These are phyloP conservation scores for Helminthosporium solani DNA, from an alignment of 2,329 filamentous ascomycete genomes.

Conservation along the genomic window DNA sequence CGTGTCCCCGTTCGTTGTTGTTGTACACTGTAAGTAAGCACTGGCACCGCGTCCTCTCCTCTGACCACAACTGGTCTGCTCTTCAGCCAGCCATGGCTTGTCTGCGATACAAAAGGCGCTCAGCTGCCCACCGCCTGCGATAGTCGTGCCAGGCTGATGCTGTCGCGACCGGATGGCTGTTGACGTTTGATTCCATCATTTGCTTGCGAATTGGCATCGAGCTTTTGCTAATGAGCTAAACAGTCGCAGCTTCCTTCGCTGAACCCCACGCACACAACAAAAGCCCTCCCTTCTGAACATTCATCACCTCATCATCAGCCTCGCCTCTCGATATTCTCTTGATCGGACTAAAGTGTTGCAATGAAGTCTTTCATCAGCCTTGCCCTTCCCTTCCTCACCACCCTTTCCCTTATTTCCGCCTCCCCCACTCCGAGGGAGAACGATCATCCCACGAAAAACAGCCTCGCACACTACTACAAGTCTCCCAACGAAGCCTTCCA, in stretches of 20 bases:
- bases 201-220: neutral
- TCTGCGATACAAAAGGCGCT: too few species aligned
- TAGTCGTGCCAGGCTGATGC: neutral
- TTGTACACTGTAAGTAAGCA: too few species aligned
- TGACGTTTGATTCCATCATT: neutral
- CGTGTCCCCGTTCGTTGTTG: too few species aligned
- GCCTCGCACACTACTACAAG: slow-evolving; percentile 26
- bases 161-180: neutral
- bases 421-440: slow-evolving; percentile 31
- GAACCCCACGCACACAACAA: slow-evolving; percentile 4
- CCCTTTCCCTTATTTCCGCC: neutral
- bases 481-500: slow-evolving; percentile 51
- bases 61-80: too few species aligned
- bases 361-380: slow-evolving; percentile 36
- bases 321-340: too few species aligned
- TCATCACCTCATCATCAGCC: neutral
- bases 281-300: slow-evolving; percentile 2
- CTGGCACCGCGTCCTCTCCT: too few species aligned
- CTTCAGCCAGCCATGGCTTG: neutral
- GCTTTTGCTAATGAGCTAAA: slow-evolving; percentile 18
- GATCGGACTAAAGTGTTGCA: too few species aligned
- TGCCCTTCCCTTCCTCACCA: slow-evolving; percentile 14
- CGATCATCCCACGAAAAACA: slow-evolving; percentile 22
- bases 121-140: neutral
- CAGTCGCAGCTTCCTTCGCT: slow-evolving; percentile 13